Evolutionary conservation across 257 asterid species (phyloP), one percentile per base, ranked within the genome.

Genomic region (Solanum sejunctum): DNA sequence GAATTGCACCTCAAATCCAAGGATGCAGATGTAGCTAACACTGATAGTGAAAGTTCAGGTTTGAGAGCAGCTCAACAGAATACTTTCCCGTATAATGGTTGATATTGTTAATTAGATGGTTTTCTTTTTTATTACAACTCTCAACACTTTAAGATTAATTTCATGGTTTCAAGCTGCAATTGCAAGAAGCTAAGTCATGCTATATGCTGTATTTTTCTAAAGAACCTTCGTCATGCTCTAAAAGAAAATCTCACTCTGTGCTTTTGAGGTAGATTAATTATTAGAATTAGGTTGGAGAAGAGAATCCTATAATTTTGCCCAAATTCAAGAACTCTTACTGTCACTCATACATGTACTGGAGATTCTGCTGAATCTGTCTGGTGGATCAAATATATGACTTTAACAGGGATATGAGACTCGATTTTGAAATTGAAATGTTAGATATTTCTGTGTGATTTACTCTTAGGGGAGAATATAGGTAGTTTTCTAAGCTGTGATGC

Each of bases 21-120:
- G 89, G 92, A 84, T 85, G 83, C 77, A 58, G 78, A 88, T 78
- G 88, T 75, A 28, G 89, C 84, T 78, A 88, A 78, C 83, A 78
- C 83, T 23, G 69, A 82, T 57, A 51, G 58, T 43, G 47, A 55
- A 41, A 85, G 36, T 84, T 89, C 94, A 92, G 95, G 93, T 93
- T 77, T 80, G 81, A 66, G 81, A 66, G 64, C 66, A 51, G 71
- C 84, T 41, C 70, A 80, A 63, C 41, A 60, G 20, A 72, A 21
- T 61, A 12, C 58, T 82, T 84, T 28, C 60, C 79, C 66, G 57
- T 61, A 52, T 41, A 18, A 57, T 69, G 28, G 23, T 85, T 58
- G 58, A 63, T 55, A 10, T 60, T 16, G 63, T 51, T 72, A 26
- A 26, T 82, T 69, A 64, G 55, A 82, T 39, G 10, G 56, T 64